Base-by-base conservation (phyloP, 2,329 filamentous ascomycete genomes). In the Trichoderma gracile region DNA sequence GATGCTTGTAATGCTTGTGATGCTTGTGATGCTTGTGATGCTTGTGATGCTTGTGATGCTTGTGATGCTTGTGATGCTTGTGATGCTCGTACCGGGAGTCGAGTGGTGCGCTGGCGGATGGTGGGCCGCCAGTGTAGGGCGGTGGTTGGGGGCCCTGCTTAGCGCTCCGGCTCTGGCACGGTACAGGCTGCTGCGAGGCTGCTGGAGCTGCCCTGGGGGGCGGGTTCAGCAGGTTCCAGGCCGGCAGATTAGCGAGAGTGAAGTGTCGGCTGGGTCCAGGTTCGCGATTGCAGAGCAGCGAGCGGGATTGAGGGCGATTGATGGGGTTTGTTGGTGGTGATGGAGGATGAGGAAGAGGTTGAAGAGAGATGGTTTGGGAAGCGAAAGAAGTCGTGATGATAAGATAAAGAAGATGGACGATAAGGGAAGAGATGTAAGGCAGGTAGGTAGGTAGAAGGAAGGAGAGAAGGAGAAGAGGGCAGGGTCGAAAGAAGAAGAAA, bases 201-300 rank as follows among this genome's bases (percentile, higher is more conserved):
- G 25, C 38, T 50, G 30, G 57, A 30, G 45, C 57, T 52, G 49
- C 46, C 49, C 33, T 30, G 25, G 65, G 52, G 47, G 25, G 58
- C 58, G 58, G 49, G 58, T 62, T 54, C 38, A 54, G 49, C 46
- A 40, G 56, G 33, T 38, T 52, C 42, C 50, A 59, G 63, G 64
- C 33, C 45, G 53, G 42, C 49, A 63, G 65, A 65, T 68, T 67
- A 68, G 67, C 67, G 67, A 68, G 57, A 67, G 67, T 66, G 67
- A 68, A 68, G 57, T 27, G 54, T 57, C 63, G 58, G 64, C 60
- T 64, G 63, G 52, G 49, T 52, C 60, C 64, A 60, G 52, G 49
- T 52, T 52, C 60, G 55, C 12, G 10, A 12, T 42, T 59, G 47
- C 52, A 50, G 52, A 33, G 53, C 2, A 27, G 46, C 12, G 21